Percentiles rank a stretch among this genome's conserved stretches.
phyloP scores from a whole-genome alignment of 2,329 filamentous ascomycete species.

The Nothopassalora personata region DNA sequence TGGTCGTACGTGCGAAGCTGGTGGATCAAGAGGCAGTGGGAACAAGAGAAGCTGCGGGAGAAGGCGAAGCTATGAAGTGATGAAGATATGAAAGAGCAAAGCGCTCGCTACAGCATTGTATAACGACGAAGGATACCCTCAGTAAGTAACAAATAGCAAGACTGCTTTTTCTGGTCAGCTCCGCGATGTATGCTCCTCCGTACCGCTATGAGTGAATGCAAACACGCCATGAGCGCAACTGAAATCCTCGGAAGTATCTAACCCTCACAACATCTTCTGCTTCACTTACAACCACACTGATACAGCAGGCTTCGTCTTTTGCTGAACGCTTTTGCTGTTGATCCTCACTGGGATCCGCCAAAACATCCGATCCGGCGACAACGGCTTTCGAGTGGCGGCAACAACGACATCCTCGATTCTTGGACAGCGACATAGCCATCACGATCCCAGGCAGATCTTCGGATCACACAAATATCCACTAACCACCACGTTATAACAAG shows the following conservation, averaged over 20 bases:
- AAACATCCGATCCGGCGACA: background rate
- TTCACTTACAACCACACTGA: background rate
- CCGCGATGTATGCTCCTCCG: background rate
- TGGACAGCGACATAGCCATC: background rate
- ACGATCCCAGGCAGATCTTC: background rate
- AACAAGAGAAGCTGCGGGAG: slow-evolving; percentile 49
- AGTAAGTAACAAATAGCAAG: background rate
- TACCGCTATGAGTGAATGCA: background rate
- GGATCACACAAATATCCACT: background rate
- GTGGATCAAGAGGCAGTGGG: slow-evolving; percentile 66
- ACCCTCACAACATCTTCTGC: background rate
- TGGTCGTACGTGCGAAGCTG: slow-evolving; percentile 71
- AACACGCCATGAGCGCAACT: background rate
- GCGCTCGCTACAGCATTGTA: background rate
- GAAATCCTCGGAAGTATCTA: background rate
- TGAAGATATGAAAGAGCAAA: slow-evolving; percentile 9
- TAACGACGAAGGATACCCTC: background rate
- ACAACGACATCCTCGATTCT: background rate
- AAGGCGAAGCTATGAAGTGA: slow-evolving; percentile 53
- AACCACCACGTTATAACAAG: background rate
- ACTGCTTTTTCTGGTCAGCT: background rate
- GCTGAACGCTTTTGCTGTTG: background rate
- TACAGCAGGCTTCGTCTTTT: background rate
- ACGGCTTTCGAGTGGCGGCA: background rate
- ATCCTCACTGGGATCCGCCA: background rate